phyloP scores from a whole-genome alignment of 2,329 filamentous ascomycete species.

The Colletotrichum filicis region DNA sequence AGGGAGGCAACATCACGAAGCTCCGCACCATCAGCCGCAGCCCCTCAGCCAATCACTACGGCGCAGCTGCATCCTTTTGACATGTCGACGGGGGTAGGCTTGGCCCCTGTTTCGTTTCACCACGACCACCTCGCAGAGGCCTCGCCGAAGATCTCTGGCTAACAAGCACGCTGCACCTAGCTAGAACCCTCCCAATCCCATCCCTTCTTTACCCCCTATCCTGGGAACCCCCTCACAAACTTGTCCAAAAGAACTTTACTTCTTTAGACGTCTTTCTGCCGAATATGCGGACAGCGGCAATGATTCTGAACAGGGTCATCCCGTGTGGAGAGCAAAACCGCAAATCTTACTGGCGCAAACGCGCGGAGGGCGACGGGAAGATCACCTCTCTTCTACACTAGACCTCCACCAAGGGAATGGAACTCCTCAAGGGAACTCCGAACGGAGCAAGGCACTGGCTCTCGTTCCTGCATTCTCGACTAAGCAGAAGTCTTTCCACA shows the following conservation, averaged over 20 bases:
- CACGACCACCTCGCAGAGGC: slow-evolving; percentile 28
- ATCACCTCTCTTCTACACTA: not conserved
- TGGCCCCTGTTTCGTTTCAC: slow-evolving; percentile 36
- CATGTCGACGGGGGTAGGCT: slow-evolving; percentile 19
- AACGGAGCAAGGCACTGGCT: slow-evolving; percentile 5
- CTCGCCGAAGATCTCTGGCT: slow-evolving; percentile 29
- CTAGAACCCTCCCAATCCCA: not conserved
- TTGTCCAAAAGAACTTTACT: not conserved
- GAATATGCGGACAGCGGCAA: not conserved
- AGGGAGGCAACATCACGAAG: not conserved
- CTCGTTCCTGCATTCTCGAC: slow-evolving; percentile 7
- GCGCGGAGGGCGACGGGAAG: slow-evolving; percentile 13
- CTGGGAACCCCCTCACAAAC: not conserved
- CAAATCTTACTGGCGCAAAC: slow-evolving; percentile 22
- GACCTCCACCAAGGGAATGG: not conserved
- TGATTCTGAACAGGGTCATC: not conserved
- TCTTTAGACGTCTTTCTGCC: not conserved
- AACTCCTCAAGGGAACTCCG: slow-evolving; percentile 15
- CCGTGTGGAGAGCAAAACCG: slow-evolving; percentile 11
- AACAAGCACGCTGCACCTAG: not conserved
- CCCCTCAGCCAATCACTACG: slow-evolving; percentile 27
- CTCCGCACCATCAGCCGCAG: slow-evolving; percentile 28
- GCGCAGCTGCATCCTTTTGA: slow-evolving; percentile 29
- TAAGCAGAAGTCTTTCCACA: not conserved
- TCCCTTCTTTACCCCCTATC: slow-evolving; percentile 3